Evolutionary conservation across 2,329 filamentous ascomycete genomes (phyloP).

Genomic region (Magnaporthiopsis poae): DNA sequence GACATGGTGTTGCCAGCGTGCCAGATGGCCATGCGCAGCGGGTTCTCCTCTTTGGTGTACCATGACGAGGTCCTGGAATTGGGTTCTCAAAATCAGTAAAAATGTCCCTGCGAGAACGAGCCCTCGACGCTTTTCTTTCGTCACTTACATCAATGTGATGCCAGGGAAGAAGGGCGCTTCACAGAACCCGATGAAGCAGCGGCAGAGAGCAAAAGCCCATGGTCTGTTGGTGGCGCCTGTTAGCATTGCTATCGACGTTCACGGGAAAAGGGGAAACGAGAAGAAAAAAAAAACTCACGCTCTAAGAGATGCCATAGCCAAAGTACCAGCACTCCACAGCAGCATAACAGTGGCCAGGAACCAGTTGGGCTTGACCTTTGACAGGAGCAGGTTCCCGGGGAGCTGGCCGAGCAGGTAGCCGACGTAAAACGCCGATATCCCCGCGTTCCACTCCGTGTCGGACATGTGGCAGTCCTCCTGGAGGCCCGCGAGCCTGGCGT

Average conservation of each 20-base stretch:
- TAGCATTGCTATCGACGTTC: too few species aligned
- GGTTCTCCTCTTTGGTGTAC: slow-evolving; percentile 35
- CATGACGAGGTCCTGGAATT: slow-evolving; percentile 27
- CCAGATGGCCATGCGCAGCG: slow-evolving; percentile 33
- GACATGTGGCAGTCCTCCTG: slow-evolving; percentile 25
- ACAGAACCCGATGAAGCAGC: slow-evolving; percentile 23
- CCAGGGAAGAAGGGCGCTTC: slow-evolving; percentile 32
- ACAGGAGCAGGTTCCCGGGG: slow-evolving; percentile 35
- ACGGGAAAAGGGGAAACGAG: too few species aligned
- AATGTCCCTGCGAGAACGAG: too few species aligned
- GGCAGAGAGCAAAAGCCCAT: slow-evolving; percentile 22
- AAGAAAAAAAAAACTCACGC: neutral
- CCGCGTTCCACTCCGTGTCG: slow-evolving; percentile 27
- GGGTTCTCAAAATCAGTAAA: too few species aligned
- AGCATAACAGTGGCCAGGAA: slow-evolving; percentile 2
- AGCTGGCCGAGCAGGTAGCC: slow-evolving; percentile 37
- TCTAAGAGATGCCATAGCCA: neutral
- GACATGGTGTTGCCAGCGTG: slow-evolving; percentile 17
- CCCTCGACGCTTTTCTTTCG: too few species aligned
- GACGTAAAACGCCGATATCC: slow-evolving; percentile 34
- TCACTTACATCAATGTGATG: slow-evolving; percentile 27
- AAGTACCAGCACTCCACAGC: neutral
- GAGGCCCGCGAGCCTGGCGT: slow-evolving; percentile 24
- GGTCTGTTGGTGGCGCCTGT: slow-evolving; percentile 5
- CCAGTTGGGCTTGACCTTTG: slow-evolving; percentile 12